A percentile compares a stretch with the other conserved stretches of the same genome.
Evolutionary conservation across 805 yeast genomes (phyloP).

Genomic region (Candida sphagnicola): DNA sequence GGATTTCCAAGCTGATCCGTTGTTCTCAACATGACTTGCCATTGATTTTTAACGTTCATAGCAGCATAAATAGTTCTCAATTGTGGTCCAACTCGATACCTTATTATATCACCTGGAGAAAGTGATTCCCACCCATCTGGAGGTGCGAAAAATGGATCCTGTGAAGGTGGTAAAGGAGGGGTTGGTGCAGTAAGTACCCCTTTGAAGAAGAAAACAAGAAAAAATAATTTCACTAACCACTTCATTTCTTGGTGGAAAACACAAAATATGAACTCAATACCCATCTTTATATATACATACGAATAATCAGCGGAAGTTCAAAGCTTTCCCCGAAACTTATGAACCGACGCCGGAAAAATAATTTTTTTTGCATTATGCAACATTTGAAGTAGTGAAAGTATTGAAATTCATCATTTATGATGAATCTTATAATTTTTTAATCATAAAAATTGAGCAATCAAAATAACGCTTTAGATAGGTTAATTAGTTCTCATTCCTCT

Average conservation of each 20-base stretch:
- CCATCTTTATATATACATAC: too few species aligned
- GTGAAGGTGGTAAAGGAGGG: slow-evolving; percentile 6
- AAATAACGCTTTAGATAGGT: too few species aligned
- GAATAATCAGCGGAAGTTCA: too few species aligned
- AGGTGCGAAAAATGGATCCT: slow-evolving; percentile 13
- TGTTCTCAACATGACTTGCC: slow-evolving; percentile 23
- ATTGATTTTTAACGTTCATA: slow-evolving; percentile 10
- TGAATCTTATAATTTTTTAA: too few species aligned
- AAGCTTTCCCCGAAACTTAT: too few species aligned
- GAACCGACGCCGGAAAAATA: too few species aligned
- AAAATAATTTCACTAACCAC: neutral
- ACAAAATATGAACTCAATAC: too few species aligned
- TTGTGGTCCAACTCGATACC: slow-evolving; percentile 8
- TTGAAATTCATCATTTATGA: too few species aligned
- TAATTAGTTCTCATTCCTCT: too few species aligned
- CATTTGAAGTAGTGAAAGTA: too few species aligned
- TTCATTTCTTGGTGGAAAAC: neutral
- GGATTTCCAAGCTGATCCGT: slow-evolving; percentile 17
- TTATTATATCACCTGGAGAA: slow-evolving; percentile 9
- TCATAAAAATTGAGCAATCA: too few species aligned
- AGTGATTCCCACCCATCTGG: slow-evolving; percentile 9
- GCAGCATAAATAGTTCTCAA: slow-evolving; percentile 5
- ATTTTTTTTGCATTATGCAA: too few species aligned
- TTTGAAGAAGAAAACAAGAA: neutral
- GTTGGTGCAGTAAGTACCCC: neutral